These are phyloP conservation scores for Neonothopanus nambi DNA, from an alignment of 1,284 basidiomycete genomes.

Conservation along the genomic window DNA sequence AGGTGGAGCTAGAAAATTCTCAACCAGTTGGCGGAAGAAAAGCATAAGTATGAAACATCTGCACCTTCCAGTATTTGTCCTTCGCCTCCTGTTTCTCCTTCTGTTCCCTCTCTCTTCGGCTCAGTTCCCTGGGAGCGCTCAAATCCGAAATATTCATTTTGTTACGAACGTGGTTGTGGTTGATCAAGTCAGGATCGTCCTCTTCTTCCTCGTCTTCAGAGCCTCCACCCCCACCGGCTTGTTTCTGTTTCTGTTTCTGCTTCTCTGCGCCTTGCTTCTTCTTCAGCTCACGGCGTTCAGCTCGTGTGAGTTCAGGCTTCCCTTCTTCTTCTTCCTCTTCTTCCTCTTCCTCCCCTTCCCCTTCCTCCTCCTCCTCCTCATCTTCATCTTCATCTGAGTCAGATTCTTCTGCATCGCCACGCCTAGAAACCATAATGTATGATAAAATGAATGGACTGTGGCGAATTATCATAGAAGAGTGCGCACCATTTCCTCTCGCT, in stretches of 20 bases:
- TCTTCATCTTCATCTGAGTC: constrained; percentile 35
- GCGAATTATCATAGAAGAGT: not conserved
- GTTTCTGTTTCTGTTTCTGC: constrained; percentile 40
- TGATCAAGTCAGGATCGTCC: constrained; percentile 63
- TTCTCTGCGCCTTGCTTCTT: constrained; percentile 61
- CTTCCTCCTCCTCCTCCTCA: constrained; percentile 37
- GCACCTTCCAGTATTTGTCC: constrained; percentile 82
- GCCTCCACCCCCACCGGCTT: constrained; percentile 37
- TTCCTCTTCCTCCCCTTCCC: constrained; percentile 39
- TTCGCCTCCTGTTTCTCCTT: constrained; percentile 89
- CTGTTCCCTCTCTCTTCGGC: constrained; percentile 80
- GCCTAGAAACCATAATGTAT: constrained; percentile 13
- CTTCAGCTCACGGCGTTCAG: constrained; percentile 72
- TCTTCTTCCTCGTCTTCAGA: constrained; percentile 49
- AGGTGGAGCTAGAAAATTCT: too few species aligned
- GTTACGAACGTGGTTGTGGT: constrained; percentile 70
- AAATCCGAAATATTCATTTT: constrained; percentile 68
- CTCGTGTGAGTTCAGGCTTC: constrained; percentile 57
- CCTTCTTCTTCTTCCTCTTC: constrained; percentile 34
- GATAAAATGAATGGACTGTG: constrained; percentile 9
- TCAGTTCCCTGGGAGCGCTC: constrained; percentile 53
- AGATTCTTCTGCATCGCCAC: constrained; percentile 29
- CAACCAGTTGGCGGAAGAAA: too few species aligned
- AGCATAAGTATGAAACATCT: too few species aligned
- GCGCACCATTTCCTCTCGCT: constrained; percentile 47